A percentile compares a stretch with the other conserved stretches of the same genome.
phyloP scores from a whole-genome alignment of 148 eudicot species.

The Spergularia bocconei region DNA sequence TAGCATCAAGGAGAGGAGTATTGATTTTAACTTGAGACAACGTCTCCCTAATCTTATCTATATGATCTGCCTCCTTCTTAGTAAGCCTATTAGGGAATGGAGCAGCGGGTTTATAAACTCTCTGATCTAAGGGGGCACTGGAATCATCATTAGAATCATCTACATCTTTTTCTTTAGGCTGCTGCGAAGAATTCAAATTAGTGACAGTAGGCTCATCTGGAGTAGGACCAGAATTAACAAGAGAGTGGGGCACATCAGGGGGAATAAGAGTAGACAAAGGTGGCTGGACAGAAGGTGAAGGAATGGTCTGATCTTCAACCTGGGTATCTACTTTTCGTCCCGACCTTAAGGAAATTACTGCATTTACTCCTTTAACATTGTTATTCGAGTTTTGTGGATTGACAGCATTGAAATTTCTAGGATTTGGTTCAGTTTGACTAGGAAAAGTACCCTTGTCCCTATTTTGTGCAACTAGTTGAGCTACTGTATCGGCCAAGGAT shows the following conservation, averaged over 20 bases:
- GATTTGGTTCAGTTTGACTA: neutral
- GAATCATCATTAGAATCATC: neutral
- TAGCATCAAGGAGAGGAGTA: neutral
- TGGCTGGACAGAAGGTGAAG: too few relatives aligned
- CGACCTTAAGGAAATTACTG: neutral
- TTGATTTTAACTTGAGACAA: constrained; percentile 10
- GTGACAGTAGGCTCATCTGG: too few relatives aligned
- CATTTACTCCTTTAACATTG: neutral
- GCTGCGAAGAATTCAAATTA: neutral
- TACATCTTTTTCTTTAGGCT: neutral
- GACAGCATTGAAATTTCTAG: neutral
- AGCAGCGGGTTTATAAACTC: neutral
- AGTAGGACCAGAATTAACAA: too few relatives aligned
- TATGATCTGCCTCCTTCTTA: neutral
- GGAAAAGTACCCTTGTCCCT: neutral
- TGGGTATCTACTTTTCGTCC: neutral
- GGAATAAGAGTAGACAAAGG: too few relatives aligned
- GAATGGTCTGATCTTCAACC: neutral
- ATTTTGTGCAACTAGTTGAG: neutral
- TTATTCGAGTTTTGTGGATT: neutral
- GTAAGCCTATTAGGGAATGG: neutral
- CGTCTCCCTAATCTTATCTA: neutral
- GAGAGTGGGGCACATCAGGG: too few relatives aligned
- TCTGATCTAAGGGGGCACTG: too few relatives aligned
- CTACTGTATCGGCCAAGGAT: neutral